These are phyloP conservation scores for Capsicum chinense DNA, from an alignment of 257 asterid genomes.

Conservation along the genomic window DNA sequence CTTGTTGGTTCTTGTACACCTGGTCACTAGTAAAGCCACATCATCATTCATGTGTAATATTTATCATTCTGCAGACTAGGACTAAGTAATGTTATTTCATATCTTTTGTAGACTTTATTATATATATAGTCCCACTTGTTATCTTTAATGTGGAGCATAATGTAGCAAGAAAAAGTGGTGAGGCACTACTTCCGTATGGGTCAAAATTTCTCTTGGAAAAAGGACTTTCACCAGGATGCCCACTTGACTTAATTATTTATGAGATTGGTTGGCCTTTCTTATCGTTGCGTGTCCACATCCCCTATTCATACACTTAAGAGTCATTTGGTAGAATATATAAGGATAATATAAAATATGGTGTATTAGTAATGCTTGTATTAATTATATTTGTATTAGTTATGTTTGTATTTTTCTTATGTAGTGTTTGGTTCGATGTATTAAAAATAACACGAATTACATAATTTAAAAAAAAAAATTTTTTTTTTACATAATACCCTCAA, in stretches of 20 bases:
- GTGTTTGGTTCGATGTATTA: too few relatives aligned
- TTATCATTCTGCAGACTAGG: neutral
- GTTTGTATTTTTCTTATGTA: too few relatives aligned
- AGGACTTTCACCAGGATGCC: slow-evolving; percentile 18
- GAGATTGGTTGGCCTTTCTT: slow-evolving; percentile 34
- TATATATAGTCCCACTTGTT: slow-evolving; percentile 30
- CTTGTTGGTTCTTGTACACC: slow-evolving; percentile 35
- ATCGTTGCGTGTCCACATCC: slow-evolving; percentile 21
- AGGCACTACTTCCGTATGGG: neutral
- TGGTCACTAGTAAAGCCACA: slow-evolving; percentile 33
- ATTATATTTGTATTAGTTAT: too few relatives aligned
- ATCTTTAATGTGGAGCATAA: neutral
- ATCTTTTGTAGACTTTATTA: neutral
- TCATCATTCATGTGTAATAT: neutral
- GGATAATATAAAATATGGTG: too few relatives aligned
- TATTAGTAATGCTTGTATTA: too few relatives aligned
- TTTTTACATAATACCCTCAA: too few relatives aligned
- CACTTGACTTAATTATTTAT: slow-evolving; percentile 36
- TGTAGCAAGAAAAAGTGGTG: neutral
- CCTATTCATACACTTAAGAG: neutral
- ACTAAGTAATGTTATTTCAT: neutral
- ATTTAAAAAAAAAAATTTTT: too few relatives aligned
- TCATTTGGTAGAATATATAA: too few relatives aligned
- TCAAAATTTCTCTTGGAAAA: slow-evolving; percentile 17
- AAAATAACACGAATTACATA: too few relatives aligned